Percentiles rank a stretch among this genome's conserved stretches.
Evolutionary conservation across 768 basidiomycete species (phyloP).

Genomic region (Russula griseocarnosa): DNA sequence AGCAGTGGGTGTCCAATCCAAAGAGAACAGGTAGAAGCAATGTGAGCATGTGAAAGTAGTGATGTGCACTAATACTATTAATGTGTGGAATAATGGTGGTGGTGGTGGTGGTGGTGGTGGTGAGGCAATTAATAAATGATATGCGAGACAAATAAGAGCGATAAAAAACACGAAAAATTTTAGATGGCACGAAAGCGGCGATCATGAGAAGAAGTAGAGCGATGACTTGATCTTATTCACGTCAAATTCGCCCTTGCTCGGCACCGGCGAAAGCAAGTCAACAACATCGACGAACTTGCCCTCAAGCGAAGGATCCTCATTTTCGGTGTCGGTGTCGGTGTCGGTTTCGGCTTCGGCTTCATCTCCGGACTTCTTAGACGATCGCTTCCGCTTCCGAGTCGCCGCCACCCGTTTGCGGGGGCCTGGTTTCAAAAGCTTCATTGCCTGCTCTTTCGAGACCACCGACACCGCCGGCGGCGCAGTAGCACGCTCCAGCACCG

Average conservation of each 20-base stretch:
- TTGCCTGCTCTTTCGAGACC: constrained; percentile 30
- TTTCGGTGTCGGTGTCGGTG: no score
- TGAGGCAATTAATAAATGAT: neutral
- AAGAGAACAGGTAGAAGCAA: neutral
- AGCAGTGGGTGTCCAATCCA: neutral
- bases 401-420: neutral
- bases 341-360: no score
- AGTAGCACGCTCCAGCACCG: constrained; percentile 28
- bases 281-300: constrained; percentile 70
- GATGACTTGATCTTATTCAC: constrained; percentile 78
- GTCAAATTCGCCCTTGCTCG: constrained; percentile 80
- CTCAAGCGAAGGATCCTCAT: constrained; percentile 1
- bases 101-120: neutral
- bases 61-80: constrained; percentile 12
- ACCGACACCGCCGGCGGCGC: constrained; percentile 30
- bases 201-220: constrained; percentile 91
- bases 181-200: no score
- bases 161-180: neutral
- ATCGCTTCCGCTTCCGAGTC: neutral
- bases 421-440: constrained; percentile 16
- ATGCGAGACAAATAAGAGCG: constrained; percentile 12
- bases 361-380: no score
- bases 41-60: neutral
- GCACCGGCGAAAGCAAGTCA: constrained; percentile 76
- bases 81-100: neutral